Percentiles rank a stretch among this genome's conserved stretches.
Evolutionary conservation across 805 yeast species (phyloP).

Genomic region (Cyberlindnera maritima): DNA sequence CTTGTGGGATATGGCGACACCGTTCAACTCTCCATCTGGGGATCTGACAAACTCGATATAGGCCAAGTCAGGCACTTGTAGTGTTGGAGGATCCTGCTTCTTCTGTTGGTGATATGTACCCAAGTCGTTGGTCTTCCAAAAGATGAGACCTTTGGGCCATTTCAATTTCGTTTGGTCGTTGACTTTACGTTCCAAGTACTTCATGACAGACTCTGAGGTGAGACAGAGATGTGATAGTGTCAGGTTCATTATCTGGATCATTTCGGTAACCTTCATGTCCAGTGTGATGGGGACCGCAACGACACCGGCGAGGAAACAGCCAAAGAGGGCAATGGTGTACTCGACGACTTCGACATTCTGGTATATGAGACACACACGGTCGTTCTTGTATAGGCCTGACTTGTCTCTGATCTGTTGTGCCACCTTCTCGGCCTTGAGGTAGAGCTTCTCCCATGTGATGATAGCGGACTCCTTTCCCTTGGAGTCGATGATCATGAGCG

Average conservation of each 20-base stretch:
- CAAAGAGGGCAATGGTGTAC: conserved; percentile 80
- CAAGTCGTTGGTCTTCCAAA: conserved; percentile 86
- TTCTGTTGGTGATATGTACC: conserved; percentile 66
- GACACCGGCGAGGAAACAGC: conserved; percentile 89
- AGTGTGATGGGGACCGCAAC: conserved; percentile 93
- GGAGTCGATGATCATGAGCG: conserved; percentile 67
- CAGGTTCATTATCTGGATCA: conserved; percentile 63
- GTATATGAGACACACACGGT: conserved; percentile 79
- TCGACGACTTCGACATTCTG: conserved; percentile 83
- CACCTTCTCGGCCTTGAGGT: conserved; percentile 78
- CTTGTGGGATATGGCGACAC: conserved; percentile 89
- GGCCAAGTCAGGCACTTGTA: conserved; percentile 80
- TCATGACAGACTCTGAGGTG: conserved; percentile 76
- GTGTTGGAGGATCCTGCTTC: conserved; percentile 57
- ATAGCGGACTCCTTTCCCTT: conserved; percentile 77
- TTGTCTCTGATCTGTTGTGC: conserved; percentile 80
- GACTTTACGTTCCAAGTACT: conserved; percentile 62
- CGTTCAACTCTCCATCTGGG: conserved; percentile 87
- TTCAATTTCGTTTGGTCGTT: conserved; percentile 44
- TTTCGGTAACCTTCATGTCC: conserved; percentile 64
- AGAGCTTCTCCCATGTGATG: conserved; percentile 88
- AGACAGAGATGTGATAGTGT: conserved; percentile 78
- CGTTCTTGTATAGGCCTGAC: conserved; percentile 72
- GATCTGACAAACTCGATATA: conserved; percentile 90
- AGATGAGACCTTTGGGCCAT: conserved; percentile 73